phyloP scores from a whole-genome alignment of 2,329 filamentous ascomycete genomes.

The Colletotrichum cereale region DNA sequence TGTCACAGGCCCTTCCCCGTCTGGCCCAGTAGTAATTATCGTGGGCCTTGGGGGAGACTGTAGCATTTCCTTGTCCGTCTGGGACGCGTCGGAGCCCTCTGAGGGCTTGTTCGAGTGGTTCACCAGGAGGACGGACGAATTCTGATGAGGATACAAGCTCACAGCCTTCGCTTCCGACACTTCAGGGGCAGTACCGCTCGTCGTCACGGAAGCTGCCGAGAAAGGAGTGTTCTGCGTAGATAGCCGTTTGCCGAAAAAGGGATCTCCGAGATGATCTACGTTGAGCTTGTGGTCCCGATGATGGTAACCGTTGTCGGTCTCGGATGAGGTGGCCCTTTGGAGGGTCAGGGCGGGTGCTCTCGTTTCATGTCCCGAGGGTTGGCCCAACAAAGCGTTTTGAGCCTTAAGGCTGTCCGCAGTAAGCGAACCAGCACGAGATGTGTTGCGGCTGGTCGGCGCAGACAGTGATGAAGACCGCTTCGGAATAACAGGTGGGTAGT shows the following conservation, averaged over 20 bases:
- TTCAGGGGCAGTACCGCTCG: slow-evolving; percentile 71
- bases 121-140: slow-evolving; percentile 72
- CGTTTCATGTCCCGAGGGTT: slow-evolving; percentile 41
- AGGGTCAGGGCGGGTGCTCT: slow-evolving; percentile 48
- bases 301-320: slow-evolving; percentile 50
- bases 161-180: slow-evolving; percentile 73
- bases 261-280: slow-evolving; percentile 66
- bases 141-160: slow-evolving; percentile 73
- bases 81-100: slow-evolving; percentile 56
- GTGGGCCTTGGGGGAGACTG: slow-evolving; percentile 49
- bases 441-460: slow-evolving; percentile 71
- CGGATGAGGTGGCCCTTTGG: slow-evolving; percentile 49
- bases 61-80: slow-evolving; percentile 45
- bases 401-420: slow-evolving; percentile 70
- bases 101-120: slow-evolving; percentile 66
- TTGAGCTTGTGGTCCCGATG: slow-evolving; percentile 50
- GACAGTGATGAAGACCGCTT: slow-evolving; percentile 71
- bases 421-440: slow-evolving; percentile 66
- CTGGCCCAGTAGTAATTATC: slow-evolving; percentile 55
- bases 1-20: slow-evolving; percentile 59
- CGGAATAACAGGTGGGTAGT: slow-evolving; percentile 70
- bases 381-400: slow-evolving; percentile 58
- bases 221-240: slow-evolving; percentile 72
- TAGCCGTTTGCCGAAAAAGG: slow-evolving; percentile 64
- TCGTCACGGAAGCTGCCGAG: slow-evolving; percentile 71